These are phyloP conservation scores for Fusarium algeriense DNA, from an alignment of 2,329 filamentous ascomycete genomes.

Conservation along the genomic window DNA sequence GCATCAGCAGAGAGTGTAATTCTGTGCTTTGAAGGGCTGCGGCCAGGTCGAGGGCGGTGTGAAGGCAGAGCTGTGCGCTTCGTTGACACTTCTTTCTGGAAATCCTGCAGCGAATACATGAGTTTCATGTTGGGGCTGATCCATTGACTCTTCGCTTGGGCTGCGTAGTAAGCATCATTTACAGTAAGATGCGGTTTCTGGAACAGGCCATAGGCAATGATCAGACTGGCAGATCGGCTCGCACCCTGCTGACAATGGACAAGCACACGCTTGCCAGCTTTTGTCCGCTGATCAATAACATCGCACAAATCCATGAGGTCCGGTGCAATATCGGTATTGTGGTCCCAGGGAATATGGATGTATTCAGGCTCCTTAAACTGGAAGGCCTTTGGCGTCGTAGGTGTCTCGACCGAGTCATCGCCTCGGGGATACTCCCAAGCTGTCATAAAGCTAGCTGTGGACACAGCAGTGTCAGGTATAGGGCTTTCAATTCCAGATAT, in stretches of 20 bases:
- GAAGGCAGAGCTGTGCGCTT: slow-evolving; percentile 62
- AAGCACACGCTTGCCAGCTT: slow-evolving; percentile 81
- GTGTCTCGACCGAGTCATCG: slow-evolving; percentile 59
- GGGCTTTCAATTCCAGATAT: slow-evolving; percentile 57
- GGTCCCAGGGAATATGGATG: slow-evolving; percentile 88
- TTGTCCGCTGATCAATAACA: slow-evolving; percentile 78
- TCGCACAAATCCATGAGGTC: slow-evolving; percentile 82
- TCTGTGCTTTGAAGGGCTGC: slow-evolving; percentile 71
- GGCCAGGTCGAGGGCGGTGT: slow-evolving; percentile 62
- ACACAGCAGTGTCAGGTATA: slow-evolving; percentile 66
- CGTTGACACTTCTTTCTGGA: slow-evolving; percentile 72
- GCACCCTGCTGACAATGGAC: slow-evolving; percentile 90
- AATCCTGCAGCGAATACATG: slow-evolving; percentile 90
- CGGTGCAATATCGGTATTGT: slow-evolving; percentile 86
- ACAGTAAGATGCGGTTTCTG: slow-evolving; percentile 81
- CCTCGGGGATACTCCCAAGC: slow-evolving; percentile 67
- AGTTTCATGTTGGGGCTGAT: slow-evolving; percentile 93
- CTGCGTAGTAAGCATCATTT: slow-evolving; percentile 85
- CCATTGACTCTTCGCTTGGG: slow-evolving; percentile 85
- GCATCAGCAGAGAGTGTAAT: slow-evolving; percentile 70
- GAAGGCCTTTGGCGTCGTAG: slow-evolving; percentile 67
- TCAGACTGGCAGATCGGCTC: slow-evolving; percentile 85
- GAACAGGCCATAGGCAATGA: slow-evolving; percentile 87
- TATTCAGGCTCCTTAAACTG: slow-evolving; percentile 76
- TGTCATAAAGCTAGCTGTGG: slow-evolving; percentile 69